A percentile compares a stretch with the other conserved stretches of the same genome.
Conservation (phyloP, 108 stramenopile species). For the Fragilaria crotonensis region DNA sequence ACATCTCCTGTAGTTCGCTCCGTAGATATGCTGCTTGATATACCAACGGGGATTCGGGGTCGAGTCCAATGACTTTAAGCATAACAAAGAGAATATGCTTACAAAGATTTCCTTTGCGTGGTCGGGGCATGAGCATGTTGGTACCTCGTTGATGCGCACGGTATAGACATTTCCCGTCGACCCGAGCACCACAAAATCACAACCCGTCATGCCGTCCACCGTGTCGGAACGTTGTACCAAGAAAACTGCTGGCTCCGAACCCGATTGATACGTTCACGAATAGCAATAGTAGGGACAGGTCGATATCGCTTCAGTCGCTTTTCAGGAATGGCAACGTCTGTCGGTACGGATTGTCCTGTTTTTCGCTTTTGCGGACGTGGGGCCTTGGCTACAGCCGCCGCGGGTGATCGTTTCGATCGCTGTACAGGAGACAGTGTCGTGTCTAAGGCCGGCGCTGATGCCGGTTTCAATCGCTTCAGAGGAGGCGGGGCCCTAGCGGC, state of each 20-base stretch:
- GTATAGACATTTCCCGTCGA: constrained; percentile 44
- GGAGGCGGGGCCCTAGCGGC: no score
- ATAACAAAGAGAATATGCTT: constrained; percentile 46
- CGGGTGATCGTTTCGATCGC: no score
- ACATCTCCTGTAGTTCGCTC: constrained; percentile 31
- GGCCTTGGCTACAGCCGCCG: no score
- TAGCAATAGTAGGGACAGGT: constrained; percentile 1
- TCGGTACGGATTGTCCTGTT: no score
- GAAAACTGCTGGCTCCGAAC: constrained; percentile 24
- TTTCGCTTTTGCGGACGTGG: no score
- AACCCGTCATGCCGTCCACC: not conserved
- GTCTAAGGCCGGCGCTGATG: no score
- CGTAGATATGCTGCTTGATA: constrained; percentile 35
- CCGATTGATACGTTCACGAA: constrained; percentile 28
- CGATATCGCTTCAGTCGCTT: constrained; percentile 29
- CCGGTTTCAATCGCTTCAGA: no score
- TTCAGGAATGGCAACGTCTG: no score
- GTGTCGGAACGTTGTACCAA: constrained; percentile 6
- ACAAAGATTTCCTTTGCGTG: constrained; percentile 33
- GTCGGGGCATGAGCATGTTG: constrained; percentile 39
- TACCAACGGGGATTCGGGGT: constrained; percentile 13
- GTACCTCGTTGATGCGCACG: constrained; percentile 18
- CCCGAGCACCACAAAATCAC: constrained; percentile 25
- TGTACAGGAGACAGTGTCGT: no score
- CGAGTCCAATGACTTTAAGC: constrained; percentile 28